phyloP scores from a whole-genome alignment of 805 yeast genomes.

The Saccharomycopsis sp. region DNA sequence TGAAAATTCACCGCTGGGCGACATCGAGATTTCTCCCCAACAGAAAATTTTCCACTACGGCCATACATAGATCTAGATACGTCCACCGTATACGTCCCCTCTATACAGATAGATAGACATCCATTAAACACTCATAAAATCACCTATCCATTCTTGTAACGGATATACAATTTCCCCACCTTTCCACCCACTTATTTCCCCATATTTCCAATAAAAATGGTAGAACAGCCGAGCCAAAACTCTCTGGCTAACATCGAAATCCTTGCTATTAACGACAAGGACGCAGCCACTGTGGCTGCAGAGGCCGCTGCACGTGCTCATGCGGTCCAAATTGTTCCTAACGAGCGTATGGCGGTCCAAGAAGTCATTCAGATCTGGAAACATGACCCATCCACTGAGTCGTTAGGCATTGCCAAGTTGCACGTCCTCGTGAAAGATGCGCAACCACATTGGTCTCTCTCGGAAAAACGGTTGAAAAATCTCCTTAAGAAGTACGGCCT shows the following conservation, averaged over 20 bases:
- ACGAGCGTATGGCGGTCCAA: slow-evolving; percentile 51
- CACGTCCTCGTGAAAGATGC: slow-evolving; percentile 42
- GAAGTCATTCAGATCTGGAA: slow-evolving; percentile 63
- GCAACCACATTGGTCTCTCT: slow-evolving; percentile 57
- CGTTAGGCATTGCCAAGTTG: slow-evolving; percentile 48
- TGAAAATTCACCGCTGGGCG: too few relatives aligned
- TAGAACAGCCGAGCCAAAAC: slow-evolving; percentile 2
- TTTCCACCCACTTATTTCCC: too few relatives aligned
- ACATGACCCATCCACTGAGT: slow-evolving; percentile 55
- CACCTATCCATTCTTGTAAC: too few relatives aligned
- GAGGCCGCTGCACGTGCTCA: slow-evolving; percentile 1
- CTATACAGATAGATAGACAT: too few relatives aligned
- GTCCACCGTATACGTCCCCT: too few relatives aligned
- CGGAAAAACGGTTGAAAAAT: slow-evolving; percentile 49
- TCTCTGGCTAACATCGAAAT: slow-evolving; percentile 15
- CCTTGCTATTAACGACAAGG: slow-evolving; percentile 19
- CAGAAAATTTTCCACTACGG: too few relatives aligned
- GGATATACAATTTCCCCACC: too few relatives aligned
- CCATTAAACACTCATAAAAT: too few relatives aligned
- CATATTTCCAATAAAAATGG: too few relatives aligned
- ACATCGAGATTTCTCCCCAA: too few relatives aligned
- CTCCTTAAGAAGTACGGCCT: slow-evolving; percentile 53
- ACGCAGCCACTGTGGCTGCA: slow-evolving; percentile 4
- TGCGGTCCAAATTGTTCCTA: slow-evolving; percentile 36
- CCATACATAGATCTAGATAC: too few relatives aligned